A percentile compares a stretch with the other conserved stretches of the same genome.
These are phyloP conservation scores for Boletus sp. DNA, from an alignment of 768 basidiomycete genomes.

Conservation along the genomic window DNA sequence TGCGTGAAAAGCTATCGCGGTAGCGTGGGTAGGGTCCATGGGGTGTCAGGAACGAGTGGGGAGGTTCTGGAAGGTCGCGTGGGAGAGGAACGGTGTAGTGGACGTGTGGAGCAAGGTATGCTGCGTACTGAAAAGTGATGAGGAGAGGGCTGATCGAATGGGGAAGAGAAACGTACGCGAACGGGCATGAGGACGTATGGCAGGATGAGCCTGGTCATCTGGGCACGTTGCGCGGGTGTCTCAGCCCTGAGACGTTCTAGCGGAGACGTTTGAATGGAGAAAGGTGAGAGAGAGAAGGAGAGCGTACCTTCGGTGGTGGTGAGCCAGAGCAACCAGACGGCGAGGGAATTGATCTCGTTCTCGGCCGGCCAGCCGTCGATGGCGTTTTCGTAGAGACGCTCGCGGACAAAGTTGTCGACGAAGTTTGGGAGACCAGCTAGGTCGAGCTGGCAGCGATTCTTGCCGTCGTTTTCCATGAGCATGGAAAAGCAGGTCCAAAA, in stretches of 20 bases:
- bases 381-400: slow-evolving; percentile 43
- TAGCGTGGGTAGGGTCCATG: slow-evolving; percentile 53
- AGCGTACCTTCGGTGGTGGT: slow-evolving; percentile 49
- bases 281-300: neutral
- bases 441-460: slow-evolving; percentile 57
- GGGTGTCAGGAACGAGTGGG: slow-evolving; percentile 33
- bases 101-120: slow-evolving; percentile 58
- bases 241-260: slow-evolving; percentile 31
- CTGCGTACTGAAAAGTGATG: slow-evolving; percentile 44
- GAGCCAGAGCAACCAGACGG: slow-evolving; percentile 66
- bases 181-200: slow-evolving; percentile 51
- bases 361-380: slow-evolving; percentile 60
- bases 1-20: slow-evolving; percentile 34
- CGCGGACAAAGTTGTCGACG: slow-evolving; percentile 43
- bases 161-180: slow-evolving; percentile 34
- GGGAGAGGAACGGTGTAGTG: slow-evolving; percentile 56
- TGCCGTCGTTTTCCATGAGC: slow-evolving; percentile 66
- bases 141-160: slow-evolving; percentile 2
- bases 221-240: slow-evolving; percentile 26
- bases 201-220: slow-evolving; percentile 35
- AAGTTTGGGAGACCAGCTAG: slow-evolving; percentile 48
- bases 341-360: slow-evolving; percentile 46
- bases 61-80: slow-evolving; percentile 10
- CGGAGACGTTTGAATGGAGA: slow-evolving; percentile 19
- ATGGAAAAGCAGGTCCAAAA: slow-evolving; percentile 55